These are phyloP conservation scores for Ophiostoma ips DNA, from an alignment of 2,329 filamentous ascomycete genomes.

Conservation along the genomic window DNA sequence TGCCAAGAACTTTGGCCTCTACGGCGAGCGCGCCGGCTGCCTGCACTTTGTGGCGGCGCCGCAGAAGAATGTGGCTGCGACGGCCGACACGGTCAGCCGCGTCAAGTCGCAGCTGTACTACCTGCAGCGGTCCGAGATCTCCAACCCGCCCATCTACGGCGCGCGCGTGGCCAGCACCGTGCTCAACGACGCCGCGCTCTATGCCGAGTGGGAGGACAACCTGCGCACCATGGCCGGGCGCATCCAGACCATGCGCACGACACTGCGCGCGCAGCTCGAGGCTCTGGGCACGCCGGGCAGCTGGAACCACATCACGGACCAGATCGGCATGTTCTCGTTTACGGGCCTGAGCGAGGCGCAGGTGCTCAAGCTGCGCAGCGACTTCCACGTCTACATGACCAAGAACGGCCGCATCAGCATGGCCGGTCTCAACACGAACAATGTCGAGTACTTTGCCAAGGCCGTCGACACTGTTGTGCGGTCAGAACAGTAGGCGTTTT, in stretches of 20 bases:
- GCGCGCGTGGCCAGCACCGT: conserved; percentile 76
- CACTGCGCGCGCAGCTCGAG: conserved; percentile 67
- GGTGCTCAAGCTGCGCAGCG: conserved; percentile 53
- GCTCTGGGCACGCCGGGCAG: conserved; percentile 71
- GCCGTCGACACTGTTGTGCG: conserved; percentile 76
- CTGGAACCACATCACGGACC: conserved; percentile 95
- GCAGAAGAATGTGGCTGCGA: conserved; percentile 39
- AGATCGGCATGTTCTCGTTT: conserved; percentile 99
- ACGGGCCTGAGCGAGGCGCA: conserved; percentile 65
- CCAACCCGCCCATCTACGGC: conserved; percentile 89
- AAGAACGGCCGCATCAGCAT: conserved; percentile 98
- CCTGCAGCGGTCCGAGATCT: conserved; percentile 93
- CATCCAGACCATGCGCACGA: conserved; percentile 82
- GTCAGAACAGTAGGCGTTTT: conserved; percentile 20
- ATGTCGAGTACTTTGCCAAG: conserved; percentile 85
- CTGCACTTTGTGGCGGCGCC: conserved; percentile 85
- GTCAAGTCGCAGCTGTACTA: conserved; percentile 84
- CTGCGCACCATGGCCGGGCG: conserved; percentile 87
- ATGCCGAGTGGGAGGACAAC: conserved; percentile 85
- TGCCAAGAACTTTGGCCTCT: conserved; percentile 96
- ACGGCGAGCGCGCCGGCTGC: conserved; percentile 88
- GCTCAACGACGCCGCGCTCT: conserved; percentile 70
- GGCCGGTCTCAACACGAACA: conserved; percentile 88
- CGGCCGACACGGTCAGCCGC: conserved; percentile 39
- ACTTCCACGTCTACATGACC: conserved; percentile 77